These are phyloP conservation scores for Prunus dulcis DNA, from an alignment of 306 rosid species.

Conservation along the genomic window DNA sequence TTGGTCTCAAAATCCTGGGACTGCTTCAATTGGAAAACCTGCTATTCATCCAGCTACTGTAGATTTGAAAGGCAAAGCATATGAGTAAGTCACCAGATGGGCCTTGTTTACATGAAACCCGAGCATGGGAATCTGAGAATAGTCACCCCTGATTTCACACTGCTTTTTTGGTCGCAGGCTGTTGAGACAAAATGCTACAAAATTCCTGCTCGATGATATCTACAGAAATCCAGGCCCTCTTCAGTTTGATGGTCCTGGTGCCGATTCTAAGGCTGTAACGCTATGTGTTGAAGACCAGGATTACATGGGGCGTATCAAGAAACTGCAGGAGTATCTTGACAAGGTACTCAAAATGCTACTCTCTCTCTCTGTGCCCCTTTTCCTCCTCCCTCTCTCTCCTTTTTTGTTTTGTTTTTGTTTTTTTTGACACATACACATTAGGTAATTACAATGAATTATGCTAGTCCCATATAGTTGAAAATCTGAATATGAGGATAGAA, in stretches of 20 bases:
- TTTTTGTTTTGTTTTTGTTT: no score
- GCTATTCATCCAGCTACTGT: conserved; percentile 95
- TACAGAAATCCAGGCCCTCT: conserved; percentile 98
- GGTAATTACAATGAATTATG: background rate
- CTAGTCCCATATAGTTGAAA: no score
- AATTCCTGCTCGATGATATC: conserved; percentile 75
- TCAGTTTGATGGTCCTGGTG: conserved; percentile 96
- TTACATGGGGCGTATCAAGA: conserved; percentile 98
- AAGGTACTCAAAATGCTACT: conserved; percentile 40
- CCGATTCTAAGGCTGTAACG: conserved; percentile 72
- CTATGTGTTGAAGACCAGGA: conserved; percentile 92
- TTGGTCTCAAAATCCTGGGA: conserved; percentile 85
- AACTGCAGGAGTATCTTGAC: conserved; percentile 86
- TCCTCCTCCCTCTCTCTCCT: no score
- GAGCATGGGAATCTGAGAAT: background rate
- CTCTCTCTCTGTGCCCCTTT: background rate
- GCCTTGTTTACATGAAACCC: background rate
- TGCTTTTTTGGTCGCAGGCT: conserved; percentile 53
- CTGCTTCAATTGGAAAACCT: conserved; percentile 82
- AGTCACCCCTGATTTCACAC: background rate
- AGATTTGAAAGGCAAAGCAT: conserved; percentile 95
- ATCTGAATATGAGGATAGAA: no score
- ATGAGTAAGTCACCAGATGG: conserved; percentile 62
- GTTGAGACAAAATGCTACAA: conserved; percentile 64
- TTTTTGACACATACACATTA: background rate